Conservation (phyloP, 192 early-diverging fungal species). For the Piromyces finnis region DNA sequence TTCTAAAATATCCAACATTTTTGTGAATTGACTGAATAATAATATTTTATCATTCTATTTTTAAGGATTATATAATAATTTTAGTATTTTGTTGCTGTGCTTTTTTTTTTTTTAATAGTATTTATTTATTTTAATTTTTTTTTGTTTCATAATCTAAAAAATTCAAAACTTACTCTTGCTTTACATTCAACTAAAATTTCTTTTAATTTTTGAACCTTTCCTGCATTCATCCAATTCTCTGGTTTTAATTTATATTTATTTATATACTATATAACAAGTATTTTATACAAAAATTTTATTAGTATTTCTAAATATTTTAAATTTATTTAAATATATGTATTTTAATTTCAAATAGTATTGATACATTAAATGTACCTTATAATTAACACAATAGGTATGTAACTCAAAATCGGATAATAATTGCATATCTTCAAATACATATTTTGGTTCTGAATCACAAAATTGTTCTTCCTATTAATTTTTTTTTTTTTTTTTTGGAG, state of each 20-base stretch:
- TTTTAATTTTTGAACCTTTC: slow-evolving; percentile 49
- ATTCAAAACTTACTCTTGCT: slow-evolving; percentile 8
- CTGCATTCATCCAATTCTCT: slow-evolving; percentile 48
- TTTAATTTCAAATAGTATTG: too few species aligned
- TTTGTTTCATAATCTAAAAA: too few species aligned
- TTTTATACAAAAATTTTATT: too few species aligned
- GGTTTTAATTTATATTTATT: slow-evolving; percentile 21
- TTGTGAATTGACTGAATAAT: slow-evolving; percentile 31
- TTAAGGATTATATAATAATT: not conserved
- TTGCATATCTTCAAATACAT: slow-evolving; percentile 70
- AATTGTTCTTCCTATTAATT: slow-evolving; percentile 40
- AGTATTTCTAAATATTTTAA: too few species aligned
- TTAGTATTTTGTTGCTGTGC: too few species aligned
- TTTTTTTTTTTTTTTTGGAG: too few species aligned
- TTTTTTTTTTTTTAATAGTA: too few species aligned
- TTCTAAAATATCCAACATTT: slow-evolving; percentile 33
- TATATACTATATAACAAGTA: slow-evolving; percentile 7
- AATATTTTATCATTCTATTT: slow-evolving; percentile 20
- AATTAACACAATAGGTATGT: slow-evolving; percentile 41
- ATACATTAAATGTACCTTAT: slow-evolving; percentile 14
- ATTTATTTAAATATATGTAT: too few species aligned
- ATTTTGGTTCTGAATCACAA: slow-evolving; percentile 50
- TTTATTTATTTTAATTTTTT: too few species aligned
- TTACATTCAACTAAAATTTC: slow-evolving; percentile 28
- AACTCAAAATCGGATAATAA: slow-evolving; percentile 78